Base-by-base conservation (phyloP, 2,329 filamentous ascomycete genomes). In the Spiromastix sp. region DNA sequence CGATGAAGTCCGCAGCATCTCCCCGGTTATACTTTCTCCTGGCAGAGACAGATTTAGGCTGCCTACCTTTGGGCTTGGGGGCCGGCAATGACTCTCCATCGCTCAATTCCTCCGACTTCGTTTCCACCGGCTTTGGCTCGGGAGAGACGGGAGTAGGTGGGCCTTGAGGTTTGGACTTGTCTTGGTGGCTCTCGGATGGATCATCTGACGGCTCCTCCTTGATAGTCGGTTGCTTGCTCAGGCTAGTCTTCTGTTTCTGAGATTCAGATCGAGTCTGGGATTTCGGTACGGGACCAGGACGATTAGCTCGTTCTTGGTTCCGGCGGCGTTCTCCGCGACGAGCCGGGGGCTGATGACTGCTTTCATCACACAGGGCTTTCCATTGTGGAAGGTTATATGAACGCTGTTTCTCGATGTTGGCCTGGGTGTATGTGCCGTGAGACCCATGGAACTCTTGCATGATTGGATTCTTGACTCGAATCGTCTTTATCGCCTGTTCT, bases 401-500 rank as follows among this genome's bases (percentile, higher is more conserved):
- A 55, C 91, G 76, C 56, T 93, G 85, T 61, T 95, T 93, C 51
- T 96, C 79, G 40, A 98, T 87, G 55, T 98, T 98, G 52, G 91
- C 85, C 59, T 98, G 91, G 22, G 89, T 89, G 56, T 95, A 98
- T 38, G 85, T 93, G 38, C 91, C 93, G 54, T 89, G 85, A 34
- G 84, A 85, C 27, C 91, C 91, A 70, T 93, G 89, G 50, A 98
- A 98, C 51, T 98, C 91, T 60, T 98, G 91, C 54, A 86, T 94
- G 56, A 98, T 96, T 3, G 91, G 91, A 46, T 98, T 93, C 60
- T 89, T 89, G 52, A 98, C 87, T 54, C 79, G 81, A 57, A 98
- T 84, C 42, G 81, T 79, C 63, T 95, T 96, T 45, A 98, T 74
- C 33, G 85, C 72, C 50, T 95, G 82, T 52, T 91, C 79, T 42